phyloP scores from a whole-genome alignment of 164 flowering plant genomes.

The Vitis cinerea region DNA sequence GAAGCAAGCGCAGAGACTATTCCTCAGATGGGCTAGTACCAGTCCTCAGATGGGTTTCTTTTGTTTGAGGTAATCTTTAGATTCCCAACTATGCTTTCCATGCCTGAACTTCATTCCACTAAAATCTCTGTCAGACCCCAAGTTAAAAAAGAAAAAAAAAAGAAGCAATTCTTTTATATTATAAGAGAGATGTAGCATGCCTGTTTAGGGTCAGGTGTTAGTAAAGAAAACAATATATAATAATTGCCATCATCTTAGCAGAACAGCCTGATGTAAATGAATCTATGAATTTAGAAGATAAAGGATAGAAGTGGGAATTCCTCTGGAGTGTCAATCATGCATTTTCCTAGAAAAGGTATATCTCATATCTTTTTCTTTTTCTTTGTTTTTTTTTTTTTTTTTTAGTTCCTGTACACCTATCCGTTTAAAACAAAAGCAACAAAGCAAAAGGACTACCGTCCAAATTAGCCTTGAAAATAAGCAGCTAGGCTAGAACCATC shows the following conservation, averaged over 20 bases:
- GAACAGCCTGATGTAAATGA: constrained; percentile 10
- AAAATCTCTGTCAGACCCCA: constrained; percentile 32
- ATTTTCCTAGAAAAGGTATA: constrained; percentile 11
- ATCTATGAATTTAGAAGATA: constrained; percentile 16
- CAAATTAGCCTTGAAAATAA: no score
- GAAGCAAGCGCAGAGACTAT: no score
- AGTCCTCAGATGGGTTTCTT: constrained; percentile 21
- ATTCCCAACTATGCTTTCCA: constrained; percentile 24
- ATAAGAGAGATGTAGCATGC: constrained; percentile 51
- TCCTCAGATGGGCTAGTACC: not conserved
- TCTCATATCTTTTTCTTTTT: not conserved
- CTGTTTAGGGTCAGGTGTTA: constrained; percentile 47
- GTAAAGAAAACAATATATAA: constrained; percentile 19
- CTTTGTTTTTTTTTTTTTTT: no score
- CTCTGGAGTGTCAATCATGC: constrained; percentile 19
- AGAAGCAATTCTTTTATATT: constrained; percentile 16
- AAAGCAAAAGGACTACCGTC: no score
- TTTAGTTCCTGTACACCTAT: no score
- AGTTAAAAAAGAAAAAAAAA: constrained; percentile 10
- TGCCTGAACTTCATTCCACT: constrained; percentile 29
- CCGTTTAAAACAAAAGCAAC: no score
- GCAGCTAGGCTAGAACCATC: no score
- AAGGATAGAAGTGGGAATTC: constrained; percentile 21
- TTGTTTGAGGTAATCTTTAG: constrained; percentile 17
- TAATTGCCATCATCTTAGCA: constrained; percentile 12